Percentiles rank a stretch among this genome's conserved stretches.
These are phyloP conservation scores for Amaranthus cruentus DNA, from an alignment of 148 eudicot species.

Conservation along the genomic window DNA sequence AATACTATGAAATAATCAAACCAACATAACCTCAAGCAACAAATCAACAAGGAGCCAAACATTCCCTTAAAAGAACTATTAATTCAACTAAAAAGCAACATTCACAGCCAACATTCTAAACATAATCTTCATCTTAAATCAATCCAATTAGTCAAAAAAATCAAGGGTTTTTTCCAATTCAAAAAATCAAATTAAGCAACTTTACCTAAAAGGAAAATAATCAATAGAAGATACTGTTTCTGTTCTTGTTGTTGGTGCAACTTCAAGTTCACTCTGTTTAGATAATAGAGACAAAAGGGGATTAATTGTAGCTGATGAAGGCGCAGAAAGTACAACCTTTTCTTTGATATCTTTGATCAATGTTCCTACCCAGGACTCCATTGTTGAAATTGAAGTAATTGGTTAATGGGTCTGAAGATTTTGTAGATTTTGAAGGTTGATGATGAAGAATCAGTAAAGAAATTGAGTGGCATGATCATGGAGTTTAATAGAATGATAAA, in stretches of 20 bases:
- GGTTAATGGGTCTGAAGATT: background rate
- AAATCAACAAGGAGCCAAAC: background rate
- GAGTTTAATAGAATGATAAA: constrained; percentile 1
- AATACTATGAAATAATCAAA: background rate
- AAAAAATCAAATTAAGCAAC: background rate
- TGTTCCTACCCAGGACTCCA: constrained; percentile 29
- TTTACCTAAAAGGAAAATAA: constrained; percentile 31
- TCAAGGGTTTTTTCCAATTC: background rate
- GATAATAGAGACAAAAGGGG: background rate
- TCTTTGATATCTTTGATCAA: constrained; percentile 25
- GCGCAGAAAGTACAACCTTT: constrained; percentile 26
- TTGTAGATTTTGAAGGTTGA: constrained; percentile 13
- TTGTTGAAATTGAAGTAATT: constrained; percentile 11
- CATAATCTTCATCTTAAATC: background rate
- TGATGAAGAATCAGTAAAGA: background rate
- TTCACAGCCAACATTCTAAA: background rate
- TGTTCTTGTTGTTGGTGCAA: background rate
- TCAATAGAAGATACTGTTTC: constrained; percentile 11
- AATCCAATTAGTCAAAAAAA: background rate
- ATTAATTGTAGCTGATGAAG: background rate
- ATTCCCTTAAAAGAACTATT: background rate
- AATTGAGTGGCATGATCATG: constrained; percentile 17
- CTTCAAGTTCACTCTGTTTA: constrained; percentile 8
- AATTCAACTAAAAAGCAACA: background rate
- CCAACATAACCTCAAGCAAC: background rate